Evolutionary conservation across 1,284 basidiomycete genomes (phyloP).

Genomic region (Neotropicomus parvogracilis): DNA sequence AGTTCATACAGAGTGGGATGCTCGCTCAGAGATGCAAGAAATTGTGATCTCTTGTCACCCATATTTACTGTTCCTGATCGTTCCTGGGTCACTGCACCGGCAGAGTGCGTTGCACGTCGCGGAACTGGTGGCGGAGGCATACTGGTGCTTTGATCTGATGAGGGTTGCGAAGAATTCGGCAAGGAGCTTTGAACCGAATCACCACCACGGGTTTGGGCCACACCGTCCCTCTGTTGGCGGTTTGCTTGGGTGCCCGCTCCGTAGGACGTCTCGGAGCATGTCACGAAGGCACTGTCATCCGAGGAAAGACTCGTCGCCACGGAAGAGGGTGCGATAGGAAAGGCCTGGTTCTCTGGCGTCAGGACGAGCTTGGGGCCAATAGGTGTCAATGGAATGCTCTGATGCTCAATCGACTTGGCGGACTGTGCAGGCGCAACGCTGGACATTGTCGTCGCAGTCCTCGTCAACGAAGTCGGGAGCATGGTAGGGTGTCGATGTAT

Average conservation of each 20-base stretch:
- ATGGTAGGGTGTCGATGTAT: constrained; percentile 23
- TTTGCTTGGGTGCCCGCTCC: constrained; percentile 3
- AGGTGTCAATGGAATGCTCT: constrained; percentile 3
- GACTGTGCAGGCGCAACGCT: neutral
- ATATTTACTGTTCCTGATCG: constrained; percentile 2
- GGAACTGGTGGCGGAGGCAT: constrained; percentile 32
- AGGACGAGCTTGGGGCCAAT: neutral
- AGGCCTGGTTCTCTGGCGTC: neutral
- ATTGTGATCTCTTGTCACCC: constrained; percentile 17
- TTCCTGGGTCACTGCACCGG: constrained; percentile 2
- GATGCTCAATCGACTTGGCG: constrained; percentile 3
- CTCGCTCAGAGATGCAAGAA: constrained; percentile 40
- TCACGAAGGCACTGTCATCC: constrained; percentile 30
- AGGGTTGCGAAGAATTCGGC: constrained; percentile 34
- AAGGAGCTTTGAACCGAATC: constrained; percentile 22
- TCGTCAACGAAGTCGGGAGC: constrained; percentile 16
- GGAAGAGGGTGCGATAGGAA: constrained; percentile 12
- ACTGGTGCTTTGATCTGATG: constrained; percentile 19
- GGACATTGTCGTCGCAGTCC: constrained; percentile 16
- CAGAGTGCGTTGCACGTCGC: constrained; percentile 7
- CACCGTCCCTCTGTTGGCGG: neutral
- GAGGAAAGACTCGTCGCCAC: constrained; percentile 19
- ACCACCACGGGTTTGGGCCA: constrained; percentile 2
- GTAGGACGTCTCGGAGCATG: constrained; percentile 29
- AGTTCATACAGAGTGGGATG: constrained; percentile 45